Percentiles rank a stretch among this genome's conserved stretches.
phyloP scores from a whole-genome alignment of 225 moss, liverwort and hornwort genomes.

The Sphagnum tenellum region DNA sequence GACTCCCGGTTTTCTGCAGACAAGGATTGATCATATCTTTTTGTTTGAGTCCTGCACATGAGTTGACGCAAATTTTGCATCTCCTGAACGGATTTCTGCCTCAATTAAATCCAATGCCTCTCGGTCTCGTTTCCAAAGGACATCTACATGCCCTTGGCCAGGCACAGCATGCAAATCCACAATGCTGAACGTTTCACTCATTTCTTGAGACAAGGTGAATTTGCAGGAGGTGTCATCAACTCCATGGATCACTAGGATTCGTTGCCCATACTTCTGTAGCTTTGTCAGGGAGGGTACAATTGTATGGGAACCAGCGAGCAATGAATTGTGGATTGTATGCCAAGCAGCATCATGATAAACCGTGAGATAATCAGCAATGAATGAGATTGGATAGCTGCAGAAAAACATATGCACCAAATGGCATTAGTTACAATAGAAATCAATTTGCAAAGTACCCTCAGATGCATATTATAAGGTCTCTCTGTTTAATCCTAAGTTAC shows the following conservation, averaged over 20 bases:
- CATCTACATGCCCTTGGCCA: slow-evolving; percentile 57
- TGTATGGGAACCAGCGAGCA: slow-evolving; percentile 51
- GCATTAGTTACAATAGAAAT: no score
- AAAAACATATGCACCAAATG: not conserved
- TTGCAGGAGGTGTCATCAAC: slow-evolving; percentile 58
- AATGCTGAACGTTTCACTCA: slow-evolving; percentile 37
- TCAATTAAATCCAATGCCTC: slow-evolving; percentile 37
- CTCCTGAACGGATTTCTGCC: slow-evolving; percentile 37
- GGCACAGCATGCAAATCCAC: slow-evolving; percentile 30
- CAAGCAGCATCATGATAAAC: slow-evolving; percentile 62
- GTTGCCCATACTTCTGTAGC: slow-evolving; percentile 31
- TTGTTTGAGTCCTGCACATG: no score
- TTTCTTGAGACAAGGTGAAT: slow-evolving; percentile 34
- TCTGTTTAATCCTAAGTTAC: no score
- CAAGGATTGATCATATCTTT: no score
- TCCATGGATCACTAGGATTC: slow-evolving; percentile 55
- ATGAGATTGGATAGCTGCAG: slow-evolving; percentile 49
- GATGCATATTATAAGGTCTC: no score
- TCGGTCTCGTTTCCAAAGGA: slow-evolving; percentile 41
- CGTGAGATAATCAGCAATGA: slow-evolving; percentile 56
- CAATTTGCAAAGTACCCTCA: no score
- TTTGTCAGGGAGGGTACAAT: slow-evolving; percentile 41
- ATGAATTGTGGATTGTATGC: slow-evolving; percentile 63
- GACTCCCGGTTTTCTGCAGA: no score
- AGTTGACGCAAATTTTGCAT: slow-evolving; percentile 11